Evolutionary conservation across 2,329 filamentous ascomycete genomes (phyloP).

Genomic region (Botrytis elliptica): DNA sequence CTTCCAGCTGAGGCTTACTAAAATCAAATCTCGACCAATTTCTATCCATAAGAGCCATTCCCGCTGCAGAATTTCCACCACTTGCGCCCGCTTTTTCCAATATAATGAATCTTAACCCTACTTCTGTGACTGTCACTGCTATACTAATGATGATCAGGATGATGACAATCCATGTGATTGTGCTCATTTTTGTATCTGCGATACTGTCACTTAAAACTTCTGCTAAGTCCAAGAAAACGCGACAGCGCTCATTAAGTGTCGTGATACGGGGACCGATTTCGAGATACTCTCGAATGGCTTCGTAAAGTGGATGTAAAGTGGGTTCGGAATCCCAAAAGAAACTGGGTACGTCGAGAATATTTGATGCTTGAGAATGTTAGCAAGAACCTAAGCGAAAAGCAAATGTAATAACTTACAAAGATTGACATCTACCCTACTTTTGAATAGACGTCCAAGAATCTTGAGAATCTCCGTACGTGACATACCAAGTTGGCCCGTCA

Average conservation of each 20-base stretch:
- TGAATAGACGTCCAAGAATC: constrained; percentile 87
- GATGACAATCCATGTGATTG: constrained; percentile 98
- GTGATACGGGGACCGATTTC: constrained; percentile 96
- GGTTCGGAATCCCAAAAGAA: constrained; percentile 99
- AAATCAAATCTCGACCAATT: constrained; percentile 38
- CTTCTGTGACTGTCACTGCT: constrained; percentile 85
- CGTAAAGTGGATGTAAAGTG: constrained; percentile 90
- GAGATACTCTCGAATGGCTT: constrained; percentile 91
- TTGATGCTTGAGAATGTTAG: constrained; percentile 63
- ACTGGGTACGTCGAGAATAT: constrained; percentile 92
- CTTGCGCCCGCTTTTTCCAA: constrained; percentile 45
- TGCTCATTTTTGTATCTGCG: constrained; percentile 91
- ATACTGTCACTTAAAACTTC: constrained; percentile 93
- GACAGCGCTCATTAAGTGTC: constrained; percentile 94
- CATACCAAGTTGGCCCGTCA: constrained; percentile 90
- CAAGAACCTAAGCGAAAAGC: constrained; percentile 17
- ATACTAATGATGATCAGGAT: constrained; percentile 89
- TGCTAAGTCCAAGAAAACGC: constrained; percentile 92
- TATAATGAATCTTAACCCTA: constrained; percentile 80
- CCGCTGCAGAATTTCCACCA: constrained; percentile 16
- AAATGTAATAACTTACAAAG: constrained; percentile 65
- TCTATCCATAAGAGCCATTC: constrained; percentile 8
- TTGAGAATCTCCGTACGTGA: constrained; percentile 87
- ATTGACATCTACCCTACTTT: constrained; percentile 94
- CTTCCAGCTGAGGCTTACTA: constrained; percentile 32